Conservation (phyloP, 75 land plant species). For the Sequoia sempervirens region DNA sequence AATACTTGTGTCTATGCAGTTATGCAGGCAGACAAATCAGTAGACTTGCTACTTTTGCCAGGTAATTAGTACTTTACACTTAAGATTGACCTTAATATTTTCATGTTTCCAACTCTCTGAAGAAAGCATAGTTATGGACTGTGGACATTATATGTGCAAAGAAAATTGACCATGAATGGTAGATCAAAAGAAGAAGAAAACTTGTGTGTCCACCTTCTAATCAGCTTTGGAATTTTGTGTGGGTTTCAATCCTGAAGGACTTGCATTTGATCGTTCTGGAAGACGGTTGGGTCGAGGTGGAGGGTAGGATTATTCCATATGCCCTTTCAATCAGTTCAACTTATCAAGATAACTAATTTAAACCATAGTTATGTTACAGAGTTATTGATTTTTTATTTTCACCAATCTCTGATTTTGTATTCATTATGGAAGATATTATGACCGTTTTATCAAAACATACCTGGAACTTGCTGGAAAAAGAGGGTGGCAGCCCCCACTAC, state of each 20-base stretch:
- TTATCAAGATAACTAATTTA: not conserved
- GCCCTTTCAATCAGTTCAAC: not conserved
- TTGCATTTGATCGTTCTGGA: constrained; percentile 83
- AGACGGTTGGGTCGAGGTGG: constrained; percentile 95
- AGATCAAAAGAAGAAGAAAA: not conserved
- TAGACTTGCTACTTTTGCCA: constrained; percentile 80
- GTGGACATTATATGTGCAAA: not conserved
- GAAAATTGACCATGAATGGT: constrained; percentile 3
- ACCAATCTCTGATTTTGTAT: not conserved
- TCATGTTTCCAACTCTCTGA: not conserved
- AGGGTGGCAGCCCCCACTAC: constrained; percentile 80
- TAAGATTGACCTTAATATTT: constrained; percentile 7
- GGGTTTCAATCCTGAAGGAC: constrained; percentile 40
- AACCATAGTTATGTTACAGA: not conserved
- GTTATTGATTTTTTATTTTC: not conserved
- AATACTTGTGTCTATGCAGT: constrained; percentile 42
- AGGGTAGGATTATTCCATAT: constrained; percentile 49
- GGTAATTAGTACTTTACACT: constrained; percentile 33
- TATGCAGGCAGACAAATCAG: constrained; percentile 62
- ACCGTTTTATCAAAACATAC: constrained; percentile 64
- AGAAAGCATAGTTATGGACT: not conserved
- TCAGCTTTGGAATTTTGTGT: not conserved
- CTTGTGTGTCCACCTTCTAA: not conserved
- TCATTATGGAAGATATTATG: constrained; percentile 63
- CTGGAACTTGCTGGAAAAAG: constrained; percentile 47